phyloP scores from a whole-genome alignment of 1,284 basidiomycete species.

The Moesziomyces aphidis region DNA sequence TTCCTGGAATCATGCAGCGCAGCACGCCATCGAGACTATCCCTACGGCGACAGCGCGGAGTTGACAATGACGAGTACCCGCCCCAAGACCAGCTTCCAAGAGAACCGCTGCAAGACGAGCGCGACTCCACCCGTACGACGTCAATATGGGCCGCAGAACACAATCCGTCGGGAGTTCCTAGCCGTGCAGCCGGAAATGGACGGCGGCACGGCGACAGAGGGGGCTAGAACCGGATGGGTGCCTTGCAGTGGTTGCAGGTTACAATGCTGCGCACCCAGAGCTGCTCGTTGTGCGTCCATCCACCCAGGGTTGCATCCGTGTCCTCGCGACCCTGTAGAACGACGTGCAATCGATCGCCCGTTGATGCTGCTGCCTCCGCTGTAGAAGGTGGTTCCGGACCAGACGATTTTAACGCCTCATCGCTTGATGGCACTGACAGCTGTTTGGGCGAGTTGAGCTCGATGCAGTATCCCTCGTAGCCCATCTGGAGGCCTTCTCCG shows the following conservation, averaged over 20 bases:
- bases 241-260: constrained; percentile 33
- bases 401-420: not conserved
- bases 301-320: constrained; percentile 3
- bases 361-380: not conserved
- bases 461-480: constrained; percentile 34
- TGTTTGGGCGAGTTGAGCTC: constrained; percentile 1
- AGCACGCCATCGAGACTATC: too few species aligned
- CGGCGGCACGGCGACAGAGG: too few species aligned
- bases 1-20: too few species aligned
- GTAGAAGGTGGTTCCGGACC: too few species aligned
- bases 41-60: too few species aligned
- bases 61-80: too few species aligned
- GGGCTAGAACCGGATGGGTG: constrained; percentile 23
- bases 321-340: constrained; percentile 34
- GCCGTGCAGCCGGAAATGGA: not conserved
- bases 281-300: constrained; percentile 24
- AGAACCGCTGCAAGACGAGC: too few species aligned
- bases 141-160: too few species aligned
- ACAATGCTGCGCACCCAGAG: constrained; percentile 42
- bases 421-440: not conserved
- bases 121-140: too few species aligned
- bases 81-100: too few species aligned
- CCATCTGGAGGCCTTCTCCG: constrained; percentile 43
- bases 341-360: constrained; percentile 12
- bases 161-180: too few species aligned